A percentile compares a stretch with the other conserved stretches of the same genome.
Evolutionary conservation across 768 basidiomycete genomes (phyloP).

Genomic region (Clavaria fumosa): DNA sequence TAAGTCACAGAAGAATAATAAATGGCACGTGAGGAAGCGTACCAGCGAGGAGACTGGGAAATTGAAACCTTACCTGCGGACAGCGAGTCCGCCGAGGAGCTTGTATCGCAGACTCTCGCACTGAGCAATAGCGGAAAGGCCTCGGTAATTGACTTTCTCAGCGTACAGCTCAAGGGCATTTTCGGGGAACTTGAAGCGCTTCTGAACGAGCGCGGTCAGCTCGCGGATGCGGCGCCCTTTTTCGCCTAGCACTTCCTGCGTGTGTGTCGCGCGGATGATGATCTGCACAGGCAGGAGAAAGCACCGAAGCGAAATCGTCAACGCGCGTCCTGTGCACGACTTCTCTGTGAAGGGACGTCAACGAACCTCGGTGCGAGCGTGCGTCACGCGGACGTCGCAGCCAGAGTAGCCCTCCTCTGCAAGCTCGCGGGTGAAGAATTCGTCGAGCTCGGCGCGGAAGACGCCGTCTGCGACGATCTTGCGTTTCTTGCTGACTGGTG

Average conservation of each 20-base stretch:
- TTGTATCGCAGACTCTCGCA: constrained; percentile 98
- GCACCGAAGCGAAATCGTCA: constrained; percentile 2
- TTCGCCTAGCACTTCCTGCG: constrained; percentile 96
- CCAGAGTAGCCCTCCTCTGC: constrained; percentile 99
- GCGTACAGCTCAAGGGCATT: constrained; percentile 98
- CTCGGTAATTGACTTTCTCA: constrained; percentile 97
- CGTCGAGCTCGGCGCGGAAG: constrained; percentile 96
- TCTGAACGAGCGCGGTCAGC: constrained; percentile 94
- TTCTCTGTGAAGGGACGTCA: not conserved
- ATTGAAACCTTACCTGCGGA: constrained; percentile 65
- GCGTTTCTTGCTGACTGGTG: constrained; percentile 93
- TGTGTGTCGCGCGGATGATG: constrained; percentile 99
- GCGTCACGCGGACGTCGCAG: constrained; percentile 98
- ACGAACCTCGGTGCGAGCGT: constrained; percentile 88
- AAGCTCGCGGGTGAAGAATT: constrained; percentile 97
- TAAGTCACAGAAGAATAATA: no score
- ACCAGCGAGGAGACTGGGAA: not conserved
- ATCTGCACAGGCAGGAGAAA: constrained; percentile 35
- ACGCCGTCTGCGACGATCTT: constrained; percentile 99
- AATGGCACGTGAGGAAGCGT: constrained; percentile 1
- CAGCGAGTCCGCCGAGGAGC: constrained; percentile 97
- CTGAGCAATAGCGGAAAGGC: constrained; percentile 95
- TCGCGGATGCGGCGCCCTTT: constrained; percentile 99
- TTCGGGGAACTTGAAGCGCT: constrained; percentile 99
- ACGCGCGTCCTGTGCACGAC: no score